Evolutionary conservation across 169 alveolate species (phyloP), one percentile per base, ranked within the genome.

Genomic region (Plasmodium chabaudi): DNA sequence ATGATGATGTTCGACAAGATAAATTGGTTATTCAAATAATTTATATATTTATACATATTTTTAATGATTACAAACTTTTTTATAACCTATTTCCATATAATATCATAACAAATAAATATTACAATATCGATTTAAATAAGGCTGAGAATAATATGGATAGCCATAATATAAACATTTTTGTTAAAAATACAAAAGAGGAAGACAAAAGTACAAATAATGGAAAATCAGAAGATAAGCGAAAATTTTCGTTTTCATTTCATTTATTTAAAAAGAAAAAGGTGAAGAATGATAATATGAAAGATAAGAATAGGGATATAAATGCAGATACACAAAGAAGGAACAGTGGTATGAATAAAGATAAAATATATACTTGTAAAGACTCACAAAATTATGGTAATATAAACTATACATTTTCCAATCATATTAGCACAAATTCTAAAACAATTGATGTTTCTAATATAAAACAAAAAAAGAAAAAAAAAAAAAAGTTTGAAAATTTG

Each of bases 1-100:
- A 96, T 68, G 98, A 95, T 88, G 98, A 95, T 88, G 93, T 95
- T 6, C 74, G 97, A 63, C 96, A 95, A 88, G 98, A 95, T 87
- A 89, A 92, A 61, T 87, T 95, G 72, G 94, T 94, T 39, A 75
- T 95, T 39, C 96, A 95, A 75, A 89, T 94, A 12, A 92, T 95
- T 69, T 92, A 93, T 69, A 88, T 94, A 39, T 94, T 79, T 59
- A 79, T 64, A 21, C 89, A 79, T 91, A 94, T 94, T 91, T 74
- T 94, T 82, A 88, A 72, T 95, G 65, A 93, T 79, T 92, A 77
- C 86, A 87, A 94, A 93, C 55, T 92, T 77, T 90, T 91, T 93
- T 87, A 88, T 91, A 65, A 94, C 93, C 63, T 89, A 90, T 87
- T 91, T 92, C 89, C 89, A 72, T 79, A 92, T 93, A 64, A 86